Base-by-base conservation (phyloP, 2,329 filamentous ascomycete species). In the Trichoderma aggressivum region DNA sequence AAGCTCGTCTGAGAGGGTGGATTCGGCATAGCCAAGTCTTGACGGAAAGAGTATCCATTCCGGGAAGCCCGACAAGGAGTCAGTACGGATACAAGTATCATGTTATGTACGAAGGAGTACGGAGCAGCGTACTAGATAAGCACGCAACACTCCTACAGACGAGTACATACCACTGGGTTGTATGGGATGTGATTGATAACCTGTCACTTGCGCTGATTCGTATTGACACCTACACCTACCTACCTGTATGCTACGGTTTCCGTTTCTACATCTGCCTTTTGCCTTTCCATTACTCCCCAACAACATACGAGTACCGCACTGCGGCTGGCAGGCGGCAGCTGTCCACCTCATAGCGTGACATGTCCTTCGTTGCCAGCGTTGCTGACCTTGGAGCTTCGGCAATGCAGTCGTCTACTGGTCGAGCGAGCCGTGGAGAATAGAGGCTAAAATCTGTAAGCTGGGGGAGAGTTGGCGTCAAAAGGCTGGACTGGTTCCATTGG, bases 51-150 rank as follows among this genome's bases (percentile, higher is more conserved):
- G 16, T 59, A 50, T 47, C 68, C 68, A 47, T 65, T 59, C 68
- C 34, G 60, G 60, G 68, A 59, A 70, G 39, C 60, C 68, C 68
- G 60, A 59, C 50, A 36, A 59, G 28, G 56, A 59, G 56, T 59
- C 28, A 6, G 21, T 24, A 32, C 26, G n/a, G n/a, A n/a, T n/a
- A n/a, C n/a, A n/a, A 60, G 30, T 30, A 36, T 34, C 28, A 58
- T 50, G 30, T 32, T 53, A 14, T 32, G 36, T 63, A 14, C 14
- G 21, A 47, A 43, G 24, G 28, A 55, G 30, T 12, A 12, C 43
- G 12, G 43, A 56, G 50, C 26, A 39, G n/a, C 47, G 24, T 50
- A 26, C 56, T 61, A 50, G 56, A 66, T 61, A 36, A 69, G 55
- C 39, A 59, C 56, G 56, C n/a, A 36, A n/a, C 36, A 26, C 39